Evolutionary conservation across 2,329 filamentous ascomycete species (phyloP), one percentile per base, ranked within the genome.

Genomic region (Calonectria fujianensis): DNA sequence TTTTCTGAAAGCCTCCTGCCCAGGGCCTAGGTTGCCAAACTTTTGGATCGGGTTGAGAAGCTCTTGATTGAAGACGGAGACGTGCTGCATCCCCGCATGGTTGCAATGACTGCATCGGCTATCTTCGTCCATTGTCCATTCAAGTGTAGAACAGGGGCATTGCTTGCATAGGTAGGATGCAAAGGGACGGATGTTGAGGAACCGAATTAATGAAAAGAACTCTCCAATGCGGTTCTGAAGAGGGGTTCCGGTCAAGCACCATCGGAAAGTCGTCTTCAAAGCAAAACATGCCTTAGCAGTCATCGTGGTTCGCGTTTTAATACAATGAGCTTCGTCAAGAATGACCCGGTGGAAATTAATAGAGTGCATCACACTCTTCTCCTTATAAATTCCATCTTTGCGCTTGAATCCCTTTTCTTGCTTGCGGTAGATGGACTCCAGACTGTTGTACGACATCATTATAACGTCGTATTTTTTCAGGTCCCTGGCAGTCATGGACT

Each of bases 161-260:
- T 92, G 89, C 83, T 96, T 97, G 89, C 97, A 99, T 78, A 98
- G 94, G 83, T 99, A 99, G 78, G 95, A 96, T 10, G 96, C 94
- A 84, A 98, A 98, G 0, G 96, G 96, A 11, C 91, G 90, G 45
- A 98, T 90, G 83, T 98, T 94, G 37, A 99, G 90, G 85, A 99
- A 99, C 3, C 97, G 94, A 71, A 99, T 89, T 29, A 98, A 88
- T 0, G 96, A 98, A 86, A 98, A 98, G 84, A 98, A 97, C 84
- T 98, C 96, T 81, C 97, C 96, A 78, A 98, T 98, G 69, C 96
- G 94, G 82, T 98, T 99, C 84, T 99, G 97, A 1, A 99, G 92
- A 0, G 97, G 97, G 1, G 97, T 99, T 11, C 97, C 97, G 20
- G 95, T 97, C 74, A 99, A 89, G 83, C 97, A 99, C 95, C 97